phyloP scores from a whole-genome alignment of 371 early-diverging fungal species.

The Saksenaea oblongispora region DNA sequence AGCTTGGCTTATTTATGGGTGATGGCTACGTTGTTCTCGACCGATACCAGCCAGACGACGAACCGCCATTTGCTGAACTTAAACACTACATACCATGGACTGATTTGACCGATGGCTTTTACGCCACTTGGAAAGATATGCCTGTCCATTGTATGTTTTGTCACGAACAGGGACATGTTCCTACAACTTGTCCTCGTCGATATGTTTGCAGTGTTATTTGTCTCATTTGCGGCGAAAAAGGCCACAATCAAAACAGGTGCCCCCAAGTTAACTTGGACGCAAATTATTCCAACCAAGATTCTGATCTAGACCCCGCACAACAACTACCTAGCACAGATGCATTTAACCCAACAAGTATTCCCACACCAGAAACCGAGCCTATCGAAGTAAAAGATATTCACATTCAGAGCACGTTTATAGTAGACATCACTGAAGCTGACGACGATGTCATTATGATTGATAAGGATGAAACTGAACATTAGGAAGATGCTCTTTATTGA shows the following conservation, averaged over 20 bases:
- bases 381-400: too few relatives aligned
- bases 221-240: neutral
- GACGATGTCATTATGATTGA: too few relatives aligned
- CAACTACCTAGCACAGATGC: too few relatives aligned
- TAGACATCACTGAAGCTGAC: too few relatives aligned
- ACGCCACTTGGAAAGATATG: neutral
- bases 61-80: neutral
- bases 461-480: too few relatives aligned
- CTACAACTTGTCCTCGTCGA: neutral
- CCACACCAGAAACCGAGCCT: too few relatives aligned
- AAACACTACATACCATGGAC: neutral
- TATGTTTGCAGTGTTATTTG: neutral
- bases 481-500: too few relatives aligned
- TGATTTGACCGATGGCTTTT: neutral
- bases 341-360: too few relatives aligned
- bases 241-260: neutral
- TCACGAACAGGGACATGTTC: neutral
- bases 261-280: neutral
- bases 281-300: too few relatives aligned
- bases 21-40: neutral
- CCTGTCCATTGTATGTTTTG: slow-evolving; percentile 1
- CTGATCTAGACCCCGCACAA: too few relatives aligned
- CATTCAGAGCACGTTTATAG: too few relatives aligned
- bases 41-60: neutral
- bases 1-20: neutral